phyloP scores from a whole-genome alignment of 2,329 filamentous ascomycete species.

The Acrocalymma vagum region DNA sequence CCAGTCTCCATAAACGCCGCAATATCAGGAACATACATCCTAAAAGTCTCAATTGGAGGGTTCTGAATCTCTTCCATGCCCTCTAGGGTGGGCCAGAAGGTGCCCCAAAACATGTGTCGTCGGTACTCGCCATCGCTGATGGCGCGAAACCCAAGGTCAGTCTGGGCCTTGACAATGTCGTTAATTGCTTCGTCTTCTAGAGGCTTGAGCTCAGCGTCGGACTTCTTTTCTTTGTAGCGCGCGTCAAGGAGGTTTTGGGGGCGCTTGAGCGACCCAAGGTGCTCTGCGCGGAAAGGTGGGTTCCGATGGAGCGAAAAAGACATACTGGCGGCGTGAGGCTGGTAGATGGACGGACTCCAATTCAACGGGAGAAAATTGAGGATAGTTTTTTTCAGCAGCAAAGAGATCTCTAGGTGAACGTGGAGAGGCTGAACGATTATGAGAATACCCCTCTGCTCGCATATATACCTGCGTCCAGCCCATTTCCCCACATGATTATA shows the following conservation, averaged over 20 bases:
- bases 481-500: too few relatives aligned
- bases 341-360: too few relatives aligned
- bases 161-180: conserved; percentile 69
- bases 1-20: conserved; percentile 66
- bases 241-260: conserved; percentile 67
- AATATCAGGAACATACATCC: conserved; percentile 66
- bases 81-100: conserved; percentile 60
- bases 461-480: too few relatives aligned
- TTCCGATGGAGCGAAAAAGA: conserved; percentile 34
- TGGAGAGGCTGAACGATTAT: too few relatives aligned
- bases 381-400: too few relatives aligned
- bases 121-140: conserved; percentile 74
- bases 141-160: conserved; percentile 66
- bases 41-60: conserved; percentile 60
- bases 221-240: conserved; percentile 62
- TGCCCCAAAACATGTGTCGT: conserved; percentile 61
- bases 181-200: conserved; percentile 72
- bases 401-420: too few relatives aligned
- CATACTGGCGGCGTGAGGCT: conserved; percentile 11
- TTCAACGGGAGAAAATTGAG: too few relatives aligned
- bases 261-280: conserved; percentile 74
- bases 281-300: conserved; percentile 74
- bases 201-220: conserved; percentile 63
- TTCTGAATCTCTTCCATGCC: conserved; percentile 61
- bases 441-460: too few relatives aligned